phyloP scores from a whole-genome alignment of 805 yeast genomes.

The Jamesozyma hellenica region DNA sequence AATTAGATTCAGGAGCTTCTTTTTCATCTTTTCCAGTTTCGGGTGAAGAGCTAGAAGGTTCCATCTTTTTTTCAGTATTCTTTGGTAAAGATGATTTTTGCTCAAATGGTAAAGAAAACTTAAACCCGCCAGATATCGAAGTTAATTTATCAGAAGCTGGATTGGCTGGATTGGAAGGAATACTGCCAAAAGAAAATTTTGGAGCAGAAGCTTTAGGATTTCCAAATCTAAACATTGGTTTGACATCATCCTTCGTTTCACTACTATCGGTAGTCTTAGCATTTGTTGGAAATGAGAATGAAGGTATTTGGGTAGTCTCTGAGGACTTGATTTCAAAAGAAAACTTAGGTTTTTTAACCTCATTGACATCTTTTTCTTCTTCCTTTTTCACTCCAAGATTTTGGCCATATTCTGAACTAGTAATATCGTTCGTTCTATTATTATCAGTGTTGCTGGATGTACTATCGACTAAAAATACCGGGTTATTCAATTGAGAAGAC shows the following conservation, averaged over 20 bases:
- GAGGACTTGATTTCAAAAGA: background rate
- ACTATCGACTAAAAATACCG: too few species aligned
- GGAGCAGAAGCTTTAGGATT: conserved; percentile 4
- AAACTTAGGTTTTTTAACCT: conserved; percentile 6
- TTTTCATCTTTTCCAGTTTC: conserved; percentile 36
- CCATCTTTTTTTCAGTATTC: conserved; percentile 10
- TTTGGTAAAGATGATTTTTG: conserved; percentile 14
- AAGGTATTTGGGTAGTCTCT: background rate
- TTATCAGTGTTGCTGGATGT: too few species aligned
- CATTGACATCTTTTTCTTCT: background rate
- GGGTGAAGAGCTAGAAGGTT: conserved; percentile 24
- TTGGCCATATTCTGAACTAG: too few species aligned
- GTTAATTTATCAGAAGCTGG: conserved; percentile 5
- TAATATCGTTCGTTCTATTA: too few species aligned
- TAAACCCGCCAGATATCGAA: conserved; percentile 25
- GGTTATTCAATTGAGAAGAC: too few species aligned
- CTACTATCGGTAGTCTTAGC: background rate
- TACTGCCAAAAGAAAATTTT: conserved; percentile 11
- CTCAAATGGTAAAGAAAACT: conserved; percentile 27
- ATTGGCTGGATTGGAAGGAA: conserved; percentile 9
- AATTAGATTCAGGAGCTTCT: conserved; percentile 19
- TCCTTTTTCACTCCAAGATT: too few species aligned
- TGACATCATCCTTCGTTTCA: conserved; percentile 1
- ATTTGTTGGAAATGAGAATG: background rate
- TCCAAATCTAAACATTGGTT: conserved; percentile 18